Evolutionary conservation across 2,329 filamentous ascomycete genomes (phyloP).

Genomic region (Boeremia lycopersici): DNA sequence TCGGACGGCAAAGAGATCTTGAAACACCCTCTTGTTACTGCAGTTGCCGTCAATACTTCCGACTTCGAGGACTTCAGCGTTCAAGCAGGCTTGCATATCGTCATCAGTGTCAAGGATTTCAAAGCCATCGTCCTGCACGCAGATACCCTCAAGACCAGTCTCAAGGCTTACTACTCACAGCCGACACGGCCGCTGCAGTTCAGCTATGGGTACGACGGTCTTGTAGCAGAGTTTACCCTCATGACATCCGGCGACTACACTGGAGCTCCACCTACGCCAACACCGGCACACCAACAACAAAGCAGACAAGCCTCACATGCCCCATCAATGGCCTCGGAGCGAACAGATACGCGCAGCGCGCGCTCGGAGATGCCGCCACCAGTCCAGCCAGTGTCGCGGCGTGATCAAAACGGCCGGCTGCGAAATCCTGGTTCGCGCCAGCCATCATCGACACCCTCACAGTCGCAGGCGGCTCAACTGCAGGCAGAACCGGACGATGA

Average conservation of each 20-base stretch:
- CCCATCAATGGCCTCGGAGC: conserved; percentile 30
- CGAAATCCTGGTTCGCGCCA: conserved; percentile 37
- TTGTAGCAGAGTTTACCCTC: conserved; percentile 77
- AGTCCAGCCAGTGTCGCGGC: conserved; percentile 39
- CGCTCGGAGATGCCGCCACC: conserved; percentile 53
- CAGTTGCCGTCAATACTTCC: conserved; percentile 75
- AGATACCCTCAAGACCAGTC: conserved; percentile 68
- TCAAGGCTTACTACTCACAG: conserved; percentile 72
- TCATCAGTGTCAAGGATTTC: conserved; percentile 84
- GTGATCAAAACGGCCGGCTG: conserved; percentile 34
- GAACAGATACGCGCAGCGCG: conserved; percentile 27
- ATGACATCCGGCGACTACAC: conserved; percentile 76
- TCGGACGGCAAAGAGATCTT: conserved; percentile 74
- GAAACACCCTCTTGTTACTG: conserved; percentile 81
- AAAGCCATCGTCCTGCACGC: conserved; percentile 79
- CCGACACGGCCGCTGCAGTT: conserved; percentile 76
- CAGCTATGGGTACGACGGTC: conserved; percentile 70
- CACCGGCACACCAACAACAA: conserved; percentile 47
- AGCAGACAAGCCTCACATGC: conserved; percentile 43
- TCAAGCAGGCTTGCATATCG: conserved; percentile 76
- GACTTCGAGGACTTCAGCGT: conserved; percentile 79
- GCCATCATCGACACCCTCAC: conserved; percentile 20
- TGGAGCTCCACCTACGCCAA: conserved; percentile 46
- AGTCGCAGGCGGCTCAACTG: conserved; percentile 12
- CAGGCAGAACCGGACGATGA: conserved; percentile 59